phyloP scores from a whole-genome alignment of 2,329 filamentous ascomycete species.

The Sporothrix variecibatus region DNA sequence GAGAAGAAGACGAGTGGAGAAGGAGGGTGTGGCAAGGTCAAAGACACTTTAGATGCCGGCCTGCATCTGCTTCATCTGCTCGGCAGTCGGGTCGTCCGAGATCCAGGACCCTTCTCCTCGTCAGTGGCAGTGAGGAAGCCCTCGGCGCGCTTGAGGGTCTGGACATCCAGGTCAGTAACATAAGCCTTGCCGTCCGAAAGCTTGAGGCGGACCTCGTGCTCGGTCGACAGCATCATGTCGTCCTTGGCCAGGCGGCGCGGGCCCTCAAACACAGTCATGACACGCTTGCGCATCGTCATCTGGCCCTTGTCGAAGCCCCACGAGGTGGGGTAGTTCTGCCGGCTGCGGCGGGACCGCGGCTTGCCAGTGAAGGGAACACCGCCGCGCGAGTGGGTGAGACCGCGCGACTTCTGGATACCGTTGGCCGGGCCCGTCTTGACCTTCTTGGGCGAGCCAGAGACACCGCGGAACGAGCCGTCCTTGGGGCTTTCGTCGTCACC shows the following conservation, averaged over 20 bases:
- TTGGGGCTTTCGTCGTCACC: constrained; percentile 55
- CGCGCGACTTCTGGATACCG: constrained; percentile 66
- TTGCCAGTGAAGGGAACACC: constrained; percentile 61
- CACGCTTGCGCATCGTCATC: constrained; percentile 98
- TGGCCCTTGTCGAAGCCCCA: constrained; percentile 92
- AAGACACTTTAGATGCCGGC: neutral
- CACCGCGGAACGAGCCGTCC: constrained; percentile 16
- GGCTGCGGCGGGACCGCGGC: constrained; percentile 77
- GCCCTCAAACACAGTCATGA: constrained; percentile 90
- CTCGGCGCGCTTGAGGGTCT: constrained; percentile 85
- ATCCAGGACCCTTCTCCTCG: constrained; percentile 86
- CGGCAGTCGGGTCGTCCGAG: constrained; percentile 67
- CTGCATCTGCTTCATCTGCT: constrained; percentile 60
- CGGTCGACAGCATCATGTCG: constrained; percentile 96
- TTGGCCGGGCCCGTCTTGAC: constrained; percentile 57
- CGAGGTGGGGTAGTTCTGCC: constrained; percentile 87
- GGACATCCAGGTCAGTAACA: constrained; percentile 89
- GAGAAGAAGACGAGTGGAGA: neutral
- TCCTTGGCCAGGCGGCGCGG: constrained; percentile 89
- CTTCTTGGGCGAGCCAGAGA: constrained; percentile 47
- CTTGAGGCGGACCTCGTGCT: constrained; percentile 88
- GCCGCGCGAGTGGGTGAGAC: constrained; percentile 76
- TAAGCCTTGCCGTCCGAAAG: constrained; percentile 75
- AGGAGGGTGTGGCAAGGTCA: neutral
- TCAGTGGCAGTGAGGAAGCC: constrained; percentile 77